Evolutionary conservation across 2,329 filamentous ascomycete species (phyloP).

Genomic region (Colletotrichum limetticola): DNA sequence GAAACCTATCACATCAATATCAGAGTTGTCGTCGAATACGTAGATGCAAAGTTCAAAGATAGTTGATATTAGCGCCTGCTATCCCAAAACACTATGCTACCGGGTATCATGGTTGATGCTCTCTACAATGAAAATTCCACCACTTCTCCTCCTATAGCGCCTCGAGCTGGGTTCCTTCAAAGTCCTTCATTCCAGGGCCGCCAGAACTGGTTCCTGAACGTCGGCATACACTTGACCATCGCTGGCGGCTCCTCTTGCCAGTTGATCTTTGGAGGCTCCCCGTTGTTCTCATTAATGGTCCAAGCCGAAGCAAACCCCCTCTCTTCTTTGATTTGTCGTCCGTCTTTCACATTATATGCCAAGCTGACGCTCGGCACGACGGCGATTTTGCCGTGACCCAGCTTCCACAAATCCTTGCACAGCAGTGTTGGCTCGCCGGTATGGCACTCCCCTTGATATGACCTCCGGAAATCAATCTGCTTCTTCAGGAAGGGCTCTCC

Average conservation of each 20-base stretch:
- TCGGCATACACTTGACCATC: slow-evolving; percentile 60
- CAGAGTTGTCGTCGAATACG: neutral
- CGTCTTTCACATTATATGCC: slow-evolving; percentile 61
- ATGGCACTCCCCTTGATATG: slow-evolving; percentile 55
- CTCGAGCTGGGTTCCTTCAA: neutral
- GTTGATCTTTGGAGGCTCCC: slow-evolving; percentile 46
- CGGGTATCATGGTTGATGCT: slow-evolving; percentile 9
- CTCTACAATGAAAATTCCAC: neutral
- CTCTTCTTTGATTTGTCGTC: slow-evolving; percentile 55
- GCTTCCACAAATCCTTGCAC: slow-evolving; percentile 66
- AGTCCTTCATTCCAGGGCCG: slow-evolving; percentile 51
- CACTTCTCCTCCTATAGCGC: neutral
- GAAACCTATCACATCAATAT: no score
- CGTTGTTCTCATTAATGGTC: slow-evolving; percentile 34
- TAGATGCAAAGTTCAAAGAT: neutral
- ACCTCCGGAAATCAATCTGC: slow-evolving; percentile 54
- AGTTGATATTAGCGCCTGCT: neutral
- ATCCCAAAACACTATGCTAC: neutral
- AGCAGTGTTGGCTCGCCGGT: slow-evolving; percentile 67
- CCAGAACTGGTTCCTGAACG: slow-evolving; percentile 54
- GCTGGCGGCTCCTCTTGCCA: slow-evolving; percentile 58
- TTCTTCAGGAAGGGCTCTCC: slow-evolving; percentile 57
- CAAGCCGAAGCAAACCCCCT: slow-evolving; percentile 56
- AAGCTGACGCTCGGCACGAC: slow-evolving; percentile 67
- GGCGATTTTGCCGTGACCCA: slow-evolving; percentile 62